These are phyloP conservation scores for Alternaria metachromatica DNA, from an alignment of 2,329 filamentous ascomycete species.

Conservation along the genomic window DNA sequence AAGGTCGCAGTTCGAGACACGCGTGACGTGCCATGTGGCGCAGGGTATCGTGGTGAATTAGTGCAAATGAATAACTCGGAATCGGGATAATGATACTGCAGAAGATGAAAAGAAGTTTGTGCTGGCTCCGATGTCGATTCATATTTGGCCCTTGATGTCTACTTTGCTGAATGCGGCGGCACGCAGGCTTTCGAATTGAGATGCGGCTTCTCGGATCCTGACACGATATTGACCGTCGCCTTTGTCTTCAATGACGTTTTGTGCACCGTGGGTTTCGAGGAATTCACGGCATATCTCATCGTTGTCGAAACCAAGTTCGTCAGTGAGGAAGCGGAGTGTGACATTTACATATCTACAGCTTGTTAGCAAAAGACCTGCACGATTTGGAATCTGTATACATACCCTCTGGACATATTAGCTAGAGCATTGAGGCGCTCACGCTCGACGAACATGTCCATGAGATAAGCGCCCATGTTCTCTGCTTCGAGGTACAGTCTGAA, in stretches of 20 bases:
- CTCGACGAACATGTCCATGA: constrained; percentile 99
- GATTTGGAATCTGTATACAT: constrained; percentile 53
- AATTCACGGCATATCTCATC: constrained; percentile 91
- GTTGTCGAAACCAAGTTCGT: constrained; percentile 94
- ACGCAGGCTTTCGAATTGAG: constrained; percentile 76
- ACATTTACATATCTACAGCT: constrained; percentile 83
- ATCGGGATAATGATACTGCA: constrained; percentile 7
- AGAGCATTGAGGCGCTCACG: constrained; percentile 91
- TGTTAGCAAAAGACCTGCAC: constrained; percentile 54
- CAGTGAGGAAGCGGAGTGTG: constrained; percentile 87
- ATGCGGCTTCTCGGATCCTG: constrained; percentile 67
- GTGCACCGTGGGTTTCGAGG: constrained; percentile 79
- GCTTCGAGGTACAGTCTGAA: constrained; percentile 95
- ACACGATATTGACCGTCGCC: constrained; percentile 57
- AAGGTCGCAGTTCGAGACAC: constrained; percentile 30
- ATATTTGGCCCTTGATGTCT: constrained; percentile 98
- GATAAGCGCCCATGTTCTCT: constrained; percentile 95
- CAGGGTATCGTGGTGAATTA: constrained; percentile 29
- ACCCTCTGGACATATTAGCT: constrained; percentile 94
- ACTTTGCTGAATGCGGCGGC: constrained; percentile 80
- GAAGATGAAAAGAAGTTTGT: constrained; percentile 8
- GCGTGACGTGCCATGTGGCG: constrained; percentile 32
- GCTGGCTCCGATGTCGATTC: constrained; percentile 51
- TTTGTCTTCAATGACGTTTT: constrained; percentile 77
- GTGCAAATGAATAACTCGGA: constrained; percentile 18